phyloP scores from a whole-genome alignment of 805 yeast genomes.

The Yarrowia keelungensis region DNA sequence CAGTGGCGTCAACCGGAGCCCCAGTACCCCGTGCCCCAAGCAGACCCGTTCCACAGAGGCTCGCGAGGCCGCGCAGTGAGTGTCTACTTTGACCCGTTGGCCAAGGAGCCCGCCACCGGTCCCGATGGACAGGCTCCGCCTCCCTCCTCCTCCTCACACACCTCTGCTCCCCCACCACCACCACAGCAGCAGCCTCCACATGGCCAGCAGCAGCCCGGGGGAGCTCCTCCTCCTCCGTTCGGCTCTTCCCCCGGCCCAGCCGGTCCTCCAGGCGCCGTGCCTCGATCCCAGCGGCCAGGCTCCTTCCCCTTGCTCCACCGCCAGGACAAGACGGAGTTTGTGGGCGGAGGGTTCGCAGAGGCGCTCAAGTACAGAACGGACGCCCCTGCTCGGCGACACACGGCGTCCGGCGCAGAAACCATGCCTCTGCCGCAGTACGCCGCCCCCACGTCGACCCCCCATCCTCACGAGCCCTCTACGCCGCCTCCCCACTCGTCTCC shows the following conservation, averaged over 20 bases:
- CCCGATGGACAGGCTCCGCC: conserved; percentile 37
- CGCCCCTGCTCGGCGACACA: conserved; percentile 28
- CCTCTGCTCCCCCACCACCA: conserved; percentile 25
- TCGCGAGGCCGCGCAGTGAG: conserved; percentile 32
- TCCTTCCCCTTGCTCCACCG: conserved; percentile 43
- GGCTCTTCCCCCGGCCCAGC: conserved; percentile 12
- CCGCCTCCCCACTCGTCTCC: conserved; percentile 38
- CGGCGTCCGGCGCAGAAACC: conserved; percentile 35
- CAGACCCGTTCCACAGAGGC: conserved; percentile 33
- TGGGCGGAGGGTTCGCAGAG: conserved; percentile 36
- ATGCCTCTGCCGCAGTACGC: conserved; percentile 33
- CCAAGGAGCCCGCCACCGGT: conserved; percentile 34
- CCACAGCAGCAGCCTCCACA: conserved; percentile 26
- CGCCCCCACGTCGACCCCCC: conserved; percentile 30
- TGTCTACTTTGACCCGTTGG: conserved; percentile 33
- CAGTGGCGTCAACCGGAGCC: conserved; percentile 33
- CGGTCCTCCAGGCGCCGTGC: conserved; percentile 34
- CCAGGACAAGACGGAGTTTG: conserved; percentile 36
- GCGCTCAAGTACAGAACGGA: conserved; percentile 35
- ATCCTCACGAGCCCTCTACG: conserved; percentile 34
- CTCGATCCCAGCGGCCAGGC: conserved; percentile 46
- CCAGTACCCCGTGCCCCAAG: conserved; percentile 33
- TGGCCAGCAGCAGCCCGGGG: conserved; percentile 1
- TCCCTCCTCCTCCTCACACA: neutral
- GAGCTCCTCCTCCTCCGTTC: conserved; percentile 28